Base-by-base conservation (phyloP, 2,329 filamentous ascomycete species). In the Diaporthe nobilis region DNA sequence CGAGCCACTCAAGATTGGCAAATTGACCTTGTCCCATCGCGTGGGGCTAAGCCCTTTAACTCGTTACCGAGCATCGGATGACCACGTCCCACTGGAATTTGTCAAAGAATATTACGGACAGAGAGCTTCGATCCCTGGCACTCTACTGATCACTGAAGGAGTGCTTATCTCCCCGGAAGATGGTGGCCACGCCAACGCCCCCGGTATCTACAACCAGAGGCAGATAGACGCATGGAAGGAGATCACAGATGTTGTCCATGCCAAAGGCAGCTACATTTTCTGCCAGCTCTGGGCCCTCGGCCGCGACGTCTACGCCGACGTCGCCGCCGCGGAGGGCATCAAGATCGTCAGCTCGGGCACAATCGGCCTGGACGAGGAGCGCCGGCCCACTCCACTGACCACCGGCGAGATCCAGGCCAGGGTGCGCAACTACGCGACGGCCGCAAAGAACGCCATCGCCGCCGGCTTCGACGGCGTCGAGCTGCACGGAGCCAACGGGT, bases 271-370 rank as follows among this genome's bases (percentile, higher is more conserved):
- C 51, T 88, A 86, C 80, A 91, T 94, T 71, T 93, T 87, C 82
- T 81, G 87, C 2, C 93, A 94, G 80, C 85, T 94, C 0, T 93
- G 91, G 87, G 88, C 87, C 0, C 84, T 91, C 8, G 92, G 93
- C 6, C 88, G 92, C 4, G 86, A 87, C 4, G 89, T 89, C 0
- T 82, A 85, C 53, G 73, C 77, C 0, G 80, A 79, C 2, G 42
- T 80, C 8, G 78, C 80, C 5, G 61, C 77, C 28, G 78, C 79
- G 22, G 82, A 84, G 57, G 82, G 81, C 0, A 72, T 82, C 10
- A 60, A 74, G 1, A 78, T 84, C 20, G 63, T 68, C 57, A 47
- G 39, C 60, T 63, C 60, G 39, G 60, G 60, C 15, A 28, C 17
- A 3, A 31, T 47, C 39, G 60, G 60, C 13, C 60, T 63, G 60